A percentile compares a stretch with the other conserved stretches of the same genome.
These are phyloP conservation scores for Blumeriella jaapii DNA, from an alignment of 2,329 filamentous ascomycete genomes.

Conservation along the genomic window DNA sequence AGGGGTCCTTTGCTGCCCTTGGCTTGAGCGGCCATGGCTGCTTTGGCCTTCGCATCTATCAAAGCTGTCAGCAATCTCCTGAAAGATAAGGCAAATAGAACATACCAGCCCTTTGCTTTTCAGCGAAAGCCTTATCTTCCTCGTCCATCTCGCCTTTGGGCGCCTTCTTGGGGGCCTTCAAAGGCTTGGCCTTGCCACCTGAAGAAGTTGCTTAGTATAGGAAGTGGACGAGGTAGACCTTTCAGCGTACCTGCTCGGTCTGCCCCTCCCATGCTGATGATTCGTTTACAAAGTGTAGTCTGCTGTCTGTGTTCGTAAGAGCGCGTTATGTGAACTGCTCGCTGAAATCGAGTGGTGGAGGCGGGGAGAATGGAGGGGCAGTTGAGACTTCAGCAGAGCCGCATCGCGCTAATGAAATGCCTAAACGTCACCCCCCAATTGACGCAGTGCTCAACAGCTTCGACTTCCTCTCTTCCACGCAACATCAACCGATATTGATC, in stretches of 20 bases:
- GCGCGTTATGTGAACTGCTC: no score
- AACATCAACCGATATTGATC: neutral
- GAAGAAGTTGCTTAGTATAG: constrained; percentile 15
- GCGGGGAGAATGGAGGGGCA: no score
- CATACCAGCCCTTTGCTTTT: constrained; percentile 77
- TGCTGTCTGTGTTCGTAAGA: no score
- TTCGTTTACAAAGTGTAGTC: no score
- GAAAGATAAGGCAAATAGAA: constrained; percentile 10
- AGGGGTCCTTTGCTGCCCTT: constrained; percentile 74
- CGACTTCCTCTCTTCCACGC: neutral
- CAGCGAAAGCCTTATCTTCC: constrained; percentile 69
- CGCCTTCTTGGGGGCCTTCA: constrained; percentile 83
- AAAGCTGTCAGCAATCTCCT: constrained; percentile 5
- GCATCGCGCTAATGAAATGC: no score
- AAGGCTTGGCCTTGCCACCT: constrained; percentile 76
- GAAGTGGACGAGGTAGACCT: constrained; percentile 3
- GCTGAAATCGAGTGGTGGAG: no score
- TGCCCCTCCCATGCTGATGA: constrained; percentile 53
- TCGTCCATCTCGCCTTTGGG: constrained; percentile 69
- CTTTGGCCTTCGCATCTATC: constrained; percentile 70
- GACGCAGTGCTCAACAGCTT: neutral
- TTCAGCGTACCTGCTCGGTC: constrained; percentile 53
- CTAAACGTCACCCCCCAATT: no score
- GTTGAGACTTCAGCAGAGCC: no score
- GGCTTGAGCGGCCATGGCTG: constrained; percentile 71